Percentiles rank a stretch among this genome's conserved stretches.
Conservation (phyloP, 768 basidiomycete species). For the Tricholoma saponaceum region DNA sequence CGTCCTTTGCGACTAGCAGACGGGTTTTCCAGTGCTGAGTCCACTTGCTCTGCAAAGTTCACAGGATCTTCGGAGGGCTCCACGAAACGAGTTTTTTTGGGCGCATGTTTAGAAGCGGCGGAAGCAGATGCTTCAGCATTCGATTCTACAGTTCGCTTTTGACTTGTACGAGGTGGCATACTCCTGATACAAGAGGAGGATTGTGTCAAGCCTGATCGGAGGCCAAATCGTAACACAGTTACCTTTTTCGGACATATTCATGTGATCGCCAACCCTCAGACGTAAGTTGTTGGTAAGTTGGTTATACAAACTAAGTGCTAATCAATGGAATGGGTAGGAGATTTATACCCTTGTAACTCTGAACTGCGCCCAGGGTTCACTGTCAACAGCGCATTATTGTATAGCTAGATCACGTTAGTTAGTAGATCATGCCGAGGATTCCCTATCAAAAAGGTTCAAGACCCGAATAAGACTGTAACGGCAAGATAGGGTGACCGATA, state of each 20-base stretch:
- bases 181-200: neutral
- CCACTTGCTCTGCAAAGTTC: constrained; percentile 77
- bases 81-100: constrained; percentile 76
- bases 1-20: constrained; percentile 61
- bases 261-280: neutral
- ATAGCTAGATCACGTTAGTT: too few species aligned
- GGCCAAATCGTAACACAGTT: too few species aligned
- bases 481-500: neutral
- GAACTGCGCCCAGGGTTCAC: neutral
- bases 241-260: neutral
- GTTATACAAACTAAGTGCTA: too few species aligned
- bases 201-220: too few species aligned
- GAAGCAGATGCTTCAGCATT: constrained; percentile 26
- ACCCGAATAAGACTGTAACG: neutral
- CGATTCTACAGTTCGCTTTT: constrained; percentile 32
- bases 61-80: constrained; percentile 73
- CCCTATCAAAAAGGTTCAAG: neutral
- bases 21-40: constrained; percentile 66
- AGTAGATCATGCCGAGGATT: neutral
- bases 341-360: too few species aligned
- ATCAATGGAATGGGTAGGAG: neutral
- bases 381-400: too few species aligned
- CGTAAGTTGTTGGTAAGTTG: too few species aligned
- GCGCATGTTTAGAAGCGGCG: constrained; percentile 20
- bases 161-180: constrained; percentile 29